These are phyloP conservation scores for Ligustrum vulgare DNA, from an alignment of 257 asterid genomes.

Conservation along the genomic window DNA sequence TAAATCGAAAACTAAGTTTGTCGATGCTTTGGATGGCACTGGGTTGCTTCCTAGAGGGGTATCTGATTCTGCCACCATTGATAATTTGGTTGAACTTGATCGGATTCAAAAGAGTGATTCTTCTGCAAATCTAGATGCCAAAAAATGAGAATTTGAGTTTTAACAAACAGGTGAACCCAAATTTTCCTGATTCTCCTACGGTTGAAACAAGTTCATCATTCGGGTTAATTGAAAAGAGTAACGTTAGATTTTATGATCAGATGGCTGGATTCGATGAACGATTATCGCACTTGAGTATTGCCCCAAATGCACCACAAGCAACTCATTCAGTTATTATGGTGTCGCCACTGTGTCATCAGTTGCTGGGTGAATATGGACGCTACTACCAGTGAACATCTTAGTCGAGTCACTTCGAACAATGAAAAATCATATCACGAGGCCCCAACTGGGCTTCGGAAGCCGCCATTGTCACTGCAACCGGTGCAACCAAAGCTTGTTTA, in stretches of 20 bases:
- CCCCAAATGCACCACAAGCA: slow-evolving; percentile 34
- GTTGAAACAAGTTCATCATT: no score
- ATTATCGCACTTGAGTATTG: slow-evolving; percentile 46
- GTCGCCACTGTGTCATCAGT: slow-evolving; percentile 3
- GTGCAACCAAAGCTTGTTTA: slow-evolving; percentile 58
- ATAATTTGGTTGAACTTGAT: slow-evolving; percentile 44
- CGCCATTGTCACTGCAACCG: slow-evolving; percentile 66
- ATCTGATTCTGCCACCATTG: slow-evolving; percentile 57
- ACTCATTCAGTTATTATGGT: slow-evolving; percentile 20
- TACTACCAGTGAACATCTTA: slow-evolving; percentile 28
- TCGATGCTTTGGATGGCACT: no score
- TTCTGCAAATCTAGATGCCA: no score
- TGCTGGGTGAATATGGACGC: slow-evolving; percentile 18
- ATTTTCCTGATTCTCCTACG: no score
- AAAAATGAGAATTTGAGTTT: no score
- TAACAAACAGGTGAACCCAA: no score
- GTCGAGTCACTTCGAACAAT: slow-evolving; percentile 44
- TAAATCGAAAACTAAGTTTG: no score
- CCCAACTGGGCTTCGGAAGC: slow-evolving; percentile 41
- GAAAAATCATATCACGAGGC: no score
- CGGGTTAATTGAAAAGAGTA: slow-evolving; percentile 39
- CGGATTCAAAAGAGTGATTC: no score
- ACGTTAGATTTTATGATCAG: slow-evolving; percentile 14
- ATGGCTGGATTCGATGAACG: slow-evolving; percentile 52
- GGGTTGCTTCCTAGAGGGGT: no score